phyloP scores from a whole-genome alignment of 2,329 filamentous ascomycete species.

The Penicillium decumbens region DNA sequence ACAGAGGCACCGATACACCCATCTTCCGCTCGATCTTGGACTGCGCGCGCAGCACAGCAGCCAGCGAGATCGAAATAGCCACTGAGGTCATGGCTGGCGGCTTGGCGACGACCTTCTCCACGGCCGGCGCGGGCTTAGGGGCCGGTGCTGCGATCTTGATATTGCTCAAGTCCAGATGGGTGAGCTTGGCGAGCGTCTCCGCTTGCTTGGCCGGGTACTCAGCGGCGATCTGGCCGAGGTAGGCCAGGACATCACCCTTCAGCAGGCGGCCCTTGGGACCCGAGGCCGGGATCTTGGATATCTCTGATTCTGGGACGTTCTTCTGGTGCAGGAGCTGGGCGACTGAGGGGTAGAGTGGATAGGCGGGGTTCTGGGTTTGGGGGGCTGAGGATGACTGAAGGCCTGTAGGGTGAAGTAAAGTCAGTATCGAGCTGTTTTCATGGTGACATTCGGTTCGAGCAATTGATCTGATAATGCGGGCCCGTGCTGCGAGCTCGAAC shows the following conservation, averaged over 20 bases:
- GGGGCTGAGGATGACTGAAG: conserved; percentile 34
- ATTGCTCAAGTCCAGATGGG: conserved; percentile 88
- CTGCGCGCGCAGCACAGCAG: conserved; percentile 74
- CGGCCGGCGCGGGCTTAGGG: conserved; percentile 28
- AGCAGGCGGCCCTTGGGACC: conserved; percentile 83
- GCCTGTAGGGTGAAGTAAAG: conserved; percentile 20
- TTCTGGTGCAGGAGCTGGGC: conserved; percentile 74
- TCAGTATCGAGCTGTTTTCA: conserved; percentile 8
- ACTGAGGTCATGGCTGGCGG: conserved; percentile 44
- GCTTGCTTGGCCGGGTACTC: conserved; percentile 68
- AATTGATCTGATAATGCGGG: conserved; percentile 1
- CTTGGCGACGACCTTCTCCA: conserved; percentile 26
- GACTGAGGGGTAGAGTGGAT: conserved; percentile 67
- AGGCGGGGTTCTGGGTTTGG: conserved; percentile 42
- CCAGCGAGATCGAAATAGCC: conserved; percentile 71
- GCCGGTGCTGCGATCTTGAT: conserved; percentile 66
- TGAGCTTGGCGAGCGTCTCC: conserved; percentile 66
- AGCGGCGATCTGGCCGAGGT: conserved; percentile 71
- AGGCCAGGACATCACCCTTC: conserved; percentile 92
- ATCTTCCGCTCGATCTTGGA: conserved; percentile 71
- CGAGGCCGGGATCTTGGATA: conserved; percentile 77
- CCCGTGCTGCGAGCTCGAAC: not conserved
- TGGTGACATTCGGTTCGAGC: not conserved
- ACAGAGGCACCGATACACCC: conserved; percentile 75
- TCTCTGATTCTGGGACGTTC: conserved; percentile 67